Evolutionary conservation across 2,329 filamentous ascomycete genomes (phyloP).

Genomic region (Sporothrix protearum): DNA sequence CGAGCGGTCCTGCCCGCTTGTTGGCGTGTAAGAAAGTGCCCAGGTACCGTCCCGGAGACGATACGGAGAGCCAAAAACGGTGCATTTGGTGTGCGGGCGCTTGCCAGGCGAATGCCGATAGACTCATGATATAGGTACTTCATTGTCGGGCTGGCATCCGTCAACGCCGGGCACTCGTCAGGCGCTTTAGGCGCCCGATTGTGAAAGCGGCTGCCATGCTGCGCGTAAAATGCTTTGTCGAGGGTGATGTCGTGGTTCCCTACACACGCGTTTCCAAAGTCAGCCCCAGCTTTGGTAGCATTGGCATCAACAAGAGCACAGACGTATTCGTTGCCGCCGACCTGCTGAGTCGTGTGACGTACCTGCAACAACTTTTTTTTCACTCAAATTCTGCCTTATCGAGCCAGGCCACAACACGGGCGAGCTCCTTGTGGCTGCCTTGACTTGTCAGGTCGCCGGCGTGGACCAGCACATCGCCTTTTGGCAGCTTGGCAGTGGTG

Average conservation of each 20-base stretch:
- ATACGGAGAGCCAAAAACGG: slow-evolving; percentile 68
- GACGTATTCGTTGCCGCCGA: neutral
- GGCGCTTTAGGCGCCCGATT: slow-evolving; percentile 54
- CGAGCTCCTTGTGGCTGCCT: slow-evolving; percentile 53
- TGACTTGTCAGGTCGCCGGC: slow-evolving; percentile 75
- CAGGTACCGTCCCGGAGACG: slow-evolving; percentile 56
- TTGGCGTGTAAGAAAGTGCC: slow-evolving; percentile 62
- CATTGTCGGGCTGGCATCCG: slow-evolving; percentile 53
- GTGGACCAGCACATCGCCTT: slow-evolving; percentile 71
- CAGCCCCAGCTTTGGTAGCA: neutral
- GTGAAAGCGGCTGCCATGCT: slow-evolving; percentile 53
- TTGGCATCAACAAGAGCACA: neutral
- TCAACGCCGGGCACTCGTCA: slow-evolving; percentile 50
- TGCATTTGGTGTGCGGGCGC: slow-evolving; percentile 60
- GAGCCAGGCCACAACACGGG: slow-evolving; percentile 57
- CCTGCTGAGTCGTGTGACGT: slow-evolving; percentile 24
- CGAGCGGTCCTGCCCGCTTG: slow-evolving; percentile 49
- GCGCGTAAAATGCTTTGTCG: slow-evolving; percentile 58
- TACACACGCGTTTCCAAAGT: slow-evolving; percentile 32
- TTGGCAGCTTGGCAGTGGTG: slow-evolving; percentile 59
- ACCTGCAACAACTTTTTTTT: slow-evolving; percentile 69
- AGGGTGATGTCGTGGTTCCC: slow-evolving; percentile 75
- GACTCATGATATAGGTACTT: slow-evolving; percentile 63
- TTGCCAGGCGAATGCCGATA: slow-evolving; percentile 51
- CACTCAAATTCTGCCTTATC: slow-evolving; percentile 63